Evolutionary conservation across 805 yeast genomes (phyloP).

Genomic region (Tetrapisispora iriomotensis): DNA sequence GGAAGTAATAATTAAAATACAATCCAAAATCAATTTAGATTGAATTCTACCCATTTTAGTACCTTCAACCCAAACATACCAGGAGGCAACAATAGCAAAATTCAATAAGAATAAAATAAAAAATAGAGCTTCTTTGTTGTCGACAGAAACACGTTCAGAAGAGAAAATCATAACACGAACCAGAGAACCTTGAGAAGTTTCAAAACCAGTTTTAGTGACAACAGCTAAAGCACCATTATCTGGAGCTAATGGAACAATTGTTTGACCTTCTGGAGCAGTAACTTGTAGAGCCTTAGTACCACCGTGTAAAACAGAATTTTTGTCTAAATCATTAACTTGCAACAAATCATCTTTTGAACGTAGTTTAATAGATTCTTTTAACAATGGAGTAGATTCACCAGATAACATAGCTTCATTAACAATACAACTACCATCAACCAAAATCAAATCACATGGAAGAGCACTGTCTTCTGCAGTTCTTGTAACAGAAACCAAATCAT

Average conservation of each 20-base stretch:
- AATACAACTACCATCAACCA: constrained; percentile 84
- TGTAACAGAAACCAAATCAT: constrained; percentile 77
- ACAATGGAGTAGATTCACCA: constrained; percentile 94
- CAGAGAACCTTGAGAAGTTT: constrained; percentile 93
- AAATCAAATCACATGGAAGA: constrained; percentile 83
- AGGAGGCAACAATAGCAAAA: constrained; percentile 90
- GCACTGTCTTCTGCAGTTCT: constrained; percentile 90
- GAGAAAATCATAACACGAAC: constrained; percentile 97
- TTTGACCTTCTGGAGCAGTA: constrained; percentile 48
- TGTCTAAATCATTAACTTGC: constrained; percentile 76
- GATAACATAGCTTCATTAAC: constrained; percentile 98
- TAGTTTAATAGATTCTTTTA: constrained; percentile 80
- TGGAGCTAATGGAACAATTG: constrained; percentile 56
- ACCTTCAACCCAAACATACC: constrained; percentile 99
- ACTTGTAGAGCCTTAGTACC: constrained; percentile 96
- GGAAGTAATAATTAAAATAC: constrained; percentile 90
- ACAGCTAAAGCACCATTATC: constrained; percentile 87
- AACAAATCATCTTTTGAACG: constrained; percentile 65
- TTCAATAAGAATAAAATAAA: constrained; percentile 82
- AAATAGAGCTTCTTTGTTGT: constrained; percentile 86
- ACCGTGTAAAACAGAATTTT: constrained; percentile 82
- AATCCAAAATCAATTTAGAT: constrained; percentile 85
- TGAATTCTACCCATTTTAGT: constrained; percentile 91
- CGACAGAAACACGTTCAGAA: constrained; percentile 92
- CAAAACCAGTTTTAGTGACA: constrained; percentile 93